Conservation (phyloP, 352 stramenopile genomes). For the Phytophthora brassicae region DNA sequence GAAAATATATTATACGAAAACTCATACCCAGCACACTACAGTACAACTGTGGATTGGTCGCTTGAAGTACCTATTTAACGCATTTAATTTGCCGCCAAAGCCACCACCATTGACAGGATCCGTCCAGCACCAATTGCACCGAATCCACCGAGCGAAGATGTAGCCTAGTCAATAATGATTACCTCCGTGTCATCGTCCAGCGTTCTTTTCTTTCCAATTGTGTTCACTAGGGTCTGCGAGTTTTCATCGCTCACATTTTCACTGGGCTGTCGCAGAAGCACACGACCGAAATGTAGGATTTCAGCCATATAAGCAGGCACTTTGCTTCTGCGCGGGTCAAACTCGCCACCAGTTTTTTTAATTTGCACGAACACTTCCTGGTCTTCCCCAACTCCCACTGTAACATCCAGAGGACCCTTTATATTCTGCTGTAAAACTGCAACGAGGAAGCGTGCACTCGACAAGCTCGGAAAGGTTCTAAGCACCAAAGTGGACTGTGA, state of each 20-base stretch:
- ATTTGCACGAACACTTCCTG: constrained; percentile 5
- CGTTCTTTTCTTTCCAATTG: constrained; percentile 1
- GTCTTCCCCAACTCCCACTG: neutral
- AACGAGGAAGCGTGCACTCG: neutral
- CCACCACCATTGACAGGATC: too few species aligned
- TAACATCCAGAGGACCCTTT: constrained; percentile 11
- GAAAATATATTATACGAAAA: too few species aligned
- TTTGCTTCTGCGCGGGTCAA: constrained; percentile 6
- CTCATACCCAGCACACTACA: too few species aligned
- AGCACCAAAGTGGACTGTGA: neutral
- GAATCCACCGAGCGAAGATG: too few species aligned
- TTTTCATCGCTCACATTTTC: neutral
- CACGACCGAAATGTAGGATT: neutral
- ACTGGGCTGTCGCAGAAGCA: neutral
- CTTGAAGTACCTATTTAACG: too few species aligned
- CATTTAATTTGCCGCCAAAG: too few species aligned
- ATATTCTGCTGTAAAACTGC: constrained; percentile 4
- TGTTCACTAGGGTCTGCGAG: neutral
- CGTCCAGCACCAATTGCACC: too few species aligned
- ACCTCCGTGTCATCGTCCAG: neutral
- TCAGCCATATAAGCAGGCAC: constrained; percentile 10
- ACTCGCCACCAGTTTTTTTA: constrained; percentile 16
- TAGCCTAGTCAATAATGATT: constrained; percentile 9
- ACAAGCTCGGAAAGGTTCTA: constrained; percentile 1
- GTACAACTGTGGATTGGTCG: too few species aligned